Conservation (phyloP, 202 grass and related monocot species). For the Schoenoplectus tabernaemontani region DNA sequence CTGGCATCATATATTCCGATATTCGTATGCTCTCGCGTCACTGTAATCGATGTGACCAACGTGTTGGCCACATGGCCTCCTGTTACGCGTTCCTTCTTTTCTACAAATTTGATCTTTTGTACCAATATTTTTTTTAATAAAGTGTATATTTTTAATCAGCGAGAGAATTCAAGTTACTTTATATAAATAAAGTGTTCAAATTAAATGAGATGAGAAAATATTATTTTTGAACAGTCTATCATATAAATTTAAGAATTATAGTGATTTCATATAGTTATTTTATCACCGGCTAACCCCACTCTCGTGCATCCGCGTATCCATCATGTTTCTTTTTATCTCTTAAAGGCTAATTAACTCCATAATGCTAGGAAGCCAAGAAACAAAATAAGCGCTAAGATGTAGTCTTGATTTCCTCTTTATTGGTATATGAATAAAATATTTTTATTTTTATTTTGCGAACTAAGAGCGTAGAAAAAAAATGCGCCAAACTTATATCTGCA, state of each 20-base stretch:
- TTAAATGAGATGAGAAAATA: no score
- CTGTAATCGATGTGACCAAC: background rate
- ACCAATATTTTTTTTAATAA: background rate
- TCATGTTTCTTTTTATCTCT: no score
- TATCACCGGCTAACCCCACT: no score
- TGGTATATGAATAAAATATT: background rate
- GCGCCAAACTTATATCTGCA: no score
- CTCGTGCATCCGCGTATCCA: no score
- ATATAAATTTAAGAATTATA: no score
- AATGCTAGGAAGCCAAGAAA: background rate
- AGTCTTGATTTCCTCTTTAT: background rate
- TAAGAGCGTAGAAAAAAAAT: background rate
- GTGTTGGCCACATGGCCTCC: slow-evolving; percentile 20
- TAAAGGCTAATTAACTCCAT: background rate
- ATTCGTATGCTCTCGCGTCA: no score
- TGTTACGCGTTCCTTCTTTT: background rate
- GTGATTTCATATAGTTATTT: no score
- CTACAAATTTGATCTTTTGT: background rate
- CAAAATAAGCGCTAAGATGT: background rate
- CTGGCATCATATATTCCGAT: background rate
- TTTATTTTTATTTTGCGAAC: background rate
- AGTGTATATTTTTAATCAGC: no score
- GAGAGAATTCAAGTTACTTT: no score
- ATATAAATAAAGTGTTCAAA: no score
- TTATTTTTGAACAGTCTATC: no score